These are phyloP conservation scores for Eucalyptus pauciflora DNA, from an alignment of 345 rosid species.

Conservation along the genomic window DNA sequence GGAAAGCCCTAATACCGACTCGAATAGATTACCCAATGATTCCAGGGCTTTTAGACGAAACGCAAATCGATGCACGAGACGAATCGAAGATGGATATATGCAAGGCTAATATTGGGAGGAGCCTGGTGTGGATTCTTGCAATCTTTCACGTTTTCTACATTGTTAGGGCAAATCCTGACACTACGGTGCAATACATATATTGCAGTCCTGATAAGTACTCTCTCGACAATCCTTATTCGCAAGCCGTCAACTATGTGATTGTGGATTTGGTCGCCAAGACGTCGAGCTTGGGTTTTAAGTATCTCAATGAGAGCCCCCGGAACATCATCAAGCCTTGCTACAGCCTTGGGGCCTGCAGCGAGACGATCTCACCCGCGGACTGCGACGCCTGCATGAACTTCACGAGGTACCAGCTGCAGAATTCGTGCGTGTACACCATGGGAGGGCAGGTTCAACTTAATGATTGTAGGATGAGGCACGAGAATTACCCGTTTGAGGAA, in stretches of 20 bases:
- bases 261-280: neutral
- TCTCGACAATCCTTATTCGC: neutral
- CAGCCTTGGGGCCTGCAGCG: neutral
- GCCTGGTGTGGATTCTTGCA: neutral
- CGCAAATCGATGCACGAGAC: neutral
- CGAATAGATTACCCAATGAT: neutral
- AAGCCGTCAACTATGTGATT: neutral
- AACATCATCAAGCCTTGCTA: neutral
- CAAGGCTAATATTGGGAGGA: neutral
- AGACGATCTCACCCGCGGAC: fast-evolving
- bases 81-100: neutral
- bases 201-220: neutral
- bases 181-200: neutral
- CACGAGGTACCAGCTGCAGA: neutral
- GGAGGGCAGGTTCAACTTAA: neutral
- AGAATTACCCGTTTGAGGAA: neutral
- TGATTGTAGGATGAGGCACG: neutral
- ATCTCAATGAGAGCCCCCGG: neutral
- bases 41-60: neutral
- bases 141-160: neutral
- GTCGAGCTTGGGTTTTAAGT: neutral
- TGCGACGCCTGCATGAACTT: neutral
- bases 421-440: neutral
- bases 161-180: neutral
- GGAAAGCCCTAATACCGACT: neutral